phyloP scores from a whole-genome alignment of 805 yeast genomes.

The Metschnikowia similis region DNA sequence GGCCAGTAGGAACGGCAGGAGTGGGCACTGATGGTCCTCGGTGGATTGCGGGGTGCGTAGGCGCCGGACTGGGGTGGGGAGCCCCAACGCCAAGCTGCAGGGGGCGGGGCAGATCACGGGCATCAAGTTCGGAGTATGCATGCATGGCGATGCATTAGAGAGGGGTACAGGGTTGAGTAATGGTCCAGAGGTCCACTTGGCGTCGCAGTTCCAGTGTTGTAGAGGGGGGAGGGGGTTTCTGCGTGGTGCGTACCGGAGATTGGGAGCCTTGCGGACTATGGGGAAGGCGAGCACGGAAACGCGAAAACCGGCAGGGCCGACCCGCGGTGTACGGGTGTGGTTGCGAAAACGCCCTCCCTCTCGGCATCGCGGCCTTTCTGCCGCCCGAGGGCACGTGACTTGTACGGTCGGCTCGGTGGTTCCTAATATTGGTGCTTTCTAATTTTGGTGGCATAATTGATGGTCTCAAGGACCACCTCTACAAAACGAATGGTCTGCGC shows the following conservation, averaged over 20 bases:
- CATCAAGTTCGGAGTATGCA: neutral
- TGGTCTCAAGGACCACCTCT: too few relatives aligned
- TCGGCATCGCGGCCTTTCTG: too few relatives aligned
- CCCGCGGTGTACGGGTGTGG: constrained; percentile 2
- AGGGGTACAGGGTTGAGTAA: neutral
- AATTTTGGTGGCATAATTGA: too few relatives aligned
- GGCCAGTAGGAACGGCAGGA: neutral
- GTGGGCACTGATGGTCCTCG: neutral
- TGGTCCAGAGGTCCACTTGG: neutral
- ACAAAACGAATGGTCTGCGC: too few relatives aligned
- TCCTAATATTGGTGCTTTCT: too few relatives aligned
- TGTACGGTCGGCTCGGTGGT: neutral
- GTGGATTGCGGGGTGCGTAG: neutral
- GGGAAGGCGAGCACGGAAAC: neutral
- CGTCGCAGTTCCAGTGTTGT: neutral
- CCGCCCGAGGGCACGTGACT: neutral
- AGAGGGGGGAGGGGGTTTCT: neutral
- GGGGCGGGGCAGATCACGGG: constrained; percentile 1
- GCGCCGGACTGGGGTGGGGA: neutral
- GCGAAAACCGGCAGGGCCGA: neutral
- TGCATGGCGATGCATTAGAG: neutral
- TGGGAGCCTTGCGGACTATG: neutral
- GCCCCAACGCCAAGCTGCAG: neutral
- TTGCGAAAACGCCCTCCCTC: neutral
- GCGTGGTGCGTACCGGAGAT: neutral